Evolutionary conservation across 306 rosid genomes (phyloP), one percentile per base, ranked within the genome.

Genomic region (Inga laurina): DNA sequence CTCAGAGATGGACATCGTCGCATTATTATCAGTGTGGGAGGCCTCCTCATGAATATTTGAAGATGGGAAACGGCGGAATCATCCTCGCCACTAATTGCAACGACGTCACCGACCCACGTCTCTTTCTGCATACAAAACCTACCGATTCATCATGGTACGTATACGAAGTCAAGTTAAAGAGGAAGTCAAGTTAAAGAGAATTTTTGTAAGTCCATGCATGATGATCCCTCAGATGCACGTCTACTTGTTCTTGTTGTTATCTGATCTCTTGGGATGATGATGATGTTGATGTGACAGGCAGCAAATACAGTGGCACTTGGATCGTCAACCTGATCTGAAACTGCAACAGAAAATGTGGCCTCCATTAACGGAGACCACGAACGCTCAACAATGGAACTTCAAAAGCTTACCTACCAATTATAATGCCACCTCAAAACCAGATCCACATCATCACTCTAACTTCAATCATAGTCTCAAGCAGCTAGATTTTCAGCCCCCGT

Each of bases 31-130:
- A 69, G 0, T 45, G 84, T 65, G 66, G 70, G 54, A 81, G 76
- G 39, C 83, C 88, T 81, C 88, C 80, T 77, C 66, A 22, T 3
- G 89, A 84, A 44, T 83, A 89, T 52, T 84, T 85, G 72, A 91
- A 77, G 85, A 88, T 87, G 89, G 92, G 82, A 79, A 85, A 88
- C 74, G 90, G 89, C 10, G 92, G 91, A 79, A 90, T 87, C 48
- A 49, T 88, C 77, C 83, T 90, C 24, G 54, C 85, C 22, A 86
- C 74, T 51, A 83, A 79, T 48, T 67, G 75, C 81, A 82, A 59
- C 16, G 7, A 4, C 27, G 59, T 54, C 79, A 8, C 79, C 82
- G 79, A 65, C 72, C 92, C 79, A 10, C 77, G 83, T 75, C 82
- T 78, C 76, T 21, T 69, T 46, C 83, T 61, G 27, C 81, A 83